phyloP scores from a whole-genome alignment of 2,329 filamentous ascomycete species.

The Leptographium galeiforme region DNA sequence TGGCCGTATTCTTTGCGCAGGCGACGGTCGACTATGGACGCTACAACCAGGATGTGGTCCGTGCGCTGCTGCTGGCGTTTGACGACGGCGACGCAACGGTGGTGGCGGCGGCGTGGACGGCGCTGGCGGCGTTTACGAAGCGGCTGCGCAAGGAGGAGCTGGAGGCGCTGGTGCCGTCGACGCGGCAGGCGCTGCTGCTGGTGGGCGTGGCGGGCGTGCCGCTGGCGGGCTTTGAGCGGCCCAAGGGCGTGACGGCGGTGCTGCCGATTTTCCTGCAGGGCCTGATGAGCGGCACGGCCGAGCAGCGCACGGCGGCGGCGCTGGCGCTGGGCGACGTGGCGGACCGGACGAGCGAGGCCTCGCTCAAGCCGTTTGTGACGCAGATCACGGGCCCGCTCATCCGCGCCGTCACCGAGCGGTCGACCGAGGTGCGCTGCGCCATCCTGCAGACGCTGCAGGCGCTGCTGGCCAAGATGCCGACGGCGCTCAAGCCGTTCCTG shows the following conservation, averaged over 20 bases:
- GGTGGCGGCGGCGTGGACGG: conserved; percentile 80
- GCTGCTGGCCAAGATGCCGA: conserved; percentile 88
- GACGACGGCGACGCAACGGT: conserved; percentile 74
- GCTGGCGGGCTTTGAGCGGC: conserved; percentile 76
- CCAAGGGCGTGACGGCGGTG: conserved; percentile 94
- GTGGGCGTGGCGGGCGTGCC: conserved; percentile 78
- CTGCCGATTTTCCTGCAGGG: conserved; percentile 95
- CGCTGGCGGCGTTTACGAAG: conserved; percentile 76
- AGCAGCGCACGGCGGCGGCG: conserved; percentile 84
- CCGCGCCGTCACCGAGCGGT: conserved; percentile 91
- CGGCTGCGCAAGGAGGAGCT: conserved; percentile 93
- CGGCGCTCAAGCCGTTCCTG: conserved; percentile 89
- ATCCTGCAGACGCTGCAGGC: conserved; percentile 92
- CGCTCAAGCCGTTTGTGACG: conserved; percentile 87
- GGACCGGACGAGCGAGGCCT: conserved; percentile 76
- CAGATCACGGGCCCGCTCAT: conserved; percentile 96
- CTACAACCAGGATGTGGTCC: conserved; percentile 92
- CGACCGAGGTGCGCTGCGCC: conserved; percentile 89
- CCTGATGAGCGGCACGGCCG: conserved; percentile 87
- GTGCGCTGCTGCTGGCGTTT: conserved; percentile 80
- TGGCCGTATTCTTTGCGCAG: conserved; percentile 74
- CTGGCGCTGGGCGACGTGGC: conserved; percentile 92
- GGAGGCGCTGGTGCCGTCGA: conserved; percentile 81
- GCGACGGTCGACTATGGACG: conserved; percentile 81
- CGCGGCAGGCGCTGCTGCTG: conserved; percentile 71